Evolutionary conservation across 2,329 filamentous ascomycete species (phyloP).

Genomic region (Pseudopithomyces maydicus): DNA sequence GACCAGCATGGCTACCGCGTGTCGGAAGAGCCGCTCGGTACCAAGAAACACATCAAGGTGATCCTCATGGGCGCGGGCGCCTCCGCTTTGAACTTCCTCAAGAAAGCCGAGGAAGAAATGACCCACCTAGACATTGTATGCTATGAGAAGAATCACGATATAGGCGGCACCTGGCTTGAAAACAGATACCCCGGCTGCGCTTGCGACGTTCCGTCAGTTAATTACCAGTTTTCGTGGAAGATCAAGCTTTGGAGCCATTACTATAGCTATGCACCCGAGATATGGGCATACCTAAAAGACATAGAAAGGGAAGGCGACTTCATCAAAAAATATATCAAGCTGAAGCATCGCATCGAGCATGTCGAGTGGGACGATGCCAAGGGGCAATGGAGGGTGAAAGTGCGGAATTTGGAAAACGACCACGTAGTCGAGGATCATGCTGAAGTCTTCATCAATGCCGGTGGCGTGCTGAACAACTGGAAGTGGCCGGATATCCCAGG

Average conservation of each 20-base stretch:
- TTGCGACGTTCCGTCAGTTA: constrained; percentile 22
- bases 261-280: constrained; percentile 55
- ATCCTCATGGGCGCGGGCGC: constrained; percentile 52
- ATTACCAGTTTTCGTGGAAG: constrained; percentile 56
- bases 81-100: constrained; percentile 50
- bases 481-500: constrained; percentile 51
- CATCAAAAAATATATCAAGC: constrained; percentile 33
- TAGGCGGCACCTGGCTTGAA: constrained; percentile 45
- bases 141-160: constrained; percentile 54
- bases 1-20: constrained; percentile 51
- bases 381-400: constrained; percentile 21
- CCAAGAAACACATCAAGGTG: constrained; percentile 46
- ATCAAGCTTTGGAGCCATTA: constrained; percentile 51
- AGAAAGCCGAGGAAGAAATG: constrained; percentile 51
- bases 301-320: constrained; percentile 43
- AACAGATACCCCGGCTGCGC: constrained; percentile 36
- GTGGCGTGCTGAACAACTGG: constrained; percentile 36
- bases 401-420: constrained; percentile 20
- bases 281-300: constrained; percentile 55
- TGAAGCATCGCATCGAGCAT: constrained; percentile 22
- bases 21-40: constrained; percentile 51
- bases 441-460: constrained; percentile 31
- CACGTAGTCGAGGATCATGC: constrained; percentile 22
- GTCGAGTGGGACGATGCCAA: constrained; percentile 22
- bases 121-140: constrained; percentile 46